Conservation (phyloP, 179 eudicot genomes). For the Beta lomatogona region DNA sequence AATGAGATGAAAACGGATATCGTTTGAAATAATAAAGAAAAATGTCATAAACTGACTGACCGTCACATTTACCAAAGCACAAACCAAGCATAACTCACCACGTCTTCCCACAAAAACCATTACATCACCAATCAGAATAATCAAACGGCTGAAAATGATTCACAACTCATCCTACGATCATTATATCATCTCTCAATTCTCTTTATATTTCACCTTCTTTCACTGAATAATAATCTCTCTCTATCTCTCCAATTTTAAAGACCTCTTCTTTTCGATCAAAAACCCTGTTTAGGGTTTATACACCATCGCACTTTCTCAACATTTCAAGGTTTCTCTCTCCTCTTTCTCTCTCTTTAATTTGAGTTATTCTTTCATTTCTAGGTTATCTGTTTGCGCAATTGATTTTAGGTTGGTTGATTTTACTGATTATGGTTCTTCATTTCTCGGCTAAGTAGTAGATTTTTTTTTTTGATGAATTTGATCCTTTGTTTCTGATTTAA, state of each 20-base stretch:
- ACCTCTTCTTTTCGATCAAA: slow-evolving; percentile 22
- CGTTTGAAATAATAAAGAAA: too few species aligned
- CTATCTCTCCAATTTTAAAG: slow-evolving; percentile 8
- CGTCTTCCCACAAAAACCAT: not conserved
- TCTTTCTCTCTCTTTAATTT: slow-evolving; percentile 1
- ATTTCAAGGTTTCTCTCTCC: slow-evolving; percentile 19
- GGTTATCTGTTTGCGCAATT: not conserved
- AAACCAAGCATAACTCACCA: slow-evolving; percentile 4
- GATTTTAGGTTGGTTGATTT: not conserved
- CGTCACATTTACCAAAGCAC: not conserved
- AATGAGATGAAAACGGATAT: too few species aligned
- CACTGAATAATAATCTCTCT: not conserved
- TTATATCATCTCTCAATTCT: not conserved
- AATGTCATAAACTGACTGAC: too few species aligned
- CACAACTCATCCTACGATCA: not conserved
- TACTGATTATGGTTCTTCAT: not conserved
- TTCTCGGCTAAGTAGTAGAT: not conserved
- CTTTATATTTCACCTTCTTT: not conserved
- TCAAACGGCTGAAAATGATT: slow-evolving; percentile 9
- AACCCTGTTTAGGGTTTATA: slow-evolving; percentile 38
- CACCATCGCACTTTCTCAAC: not conserved
- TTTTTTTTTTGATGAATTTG: not conserved
- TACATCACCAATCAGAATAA: not conserved
- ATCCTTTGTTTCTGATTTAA: not conserved
- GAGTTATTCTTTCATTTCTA: not conserved